phyloP scores from a whole-genome alignment of 2,329 filamentous ascomycete genomes.

The Colletotrichum euphorbiae region DNA sequence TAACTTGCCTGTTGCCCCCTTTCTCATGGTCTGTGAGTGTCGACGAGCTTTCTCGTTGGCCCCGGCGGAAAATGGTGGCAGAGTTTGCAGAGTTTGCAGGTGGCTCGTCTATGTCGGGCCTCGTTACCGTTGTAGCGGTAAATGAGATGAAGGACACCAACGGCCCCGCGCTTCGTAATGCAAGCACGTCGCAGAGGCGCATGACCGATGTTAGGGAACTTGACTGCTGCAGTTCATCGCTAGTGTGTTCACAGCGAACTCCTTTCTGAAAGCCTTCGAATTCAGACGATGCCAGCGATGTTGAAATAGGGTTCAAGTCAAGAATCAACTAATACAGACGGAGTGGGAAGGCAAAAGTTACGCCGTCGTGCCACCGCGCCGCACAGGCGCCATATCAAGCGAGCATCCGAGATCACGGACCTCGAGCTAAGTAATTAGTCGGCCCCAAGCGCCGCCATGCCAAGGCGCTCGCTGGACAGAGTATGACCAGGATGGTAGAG shows the following conservation, averaged over 20 bases:
- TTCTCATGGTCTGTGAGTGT: slow-evolving; percentile 31
- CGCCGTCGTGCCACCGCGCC: slow-evolving; percentile 4
- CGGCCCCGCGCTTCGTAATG: slow-evolving; percentile 3
- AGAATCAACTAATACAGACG: slow-evolving; percentile 23
- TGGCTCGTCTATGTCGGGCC: slow-evolving; percentile 7
- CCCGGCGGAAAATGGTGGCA: slow-evolving; percentile 6
- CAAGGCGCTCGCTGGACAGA: background rate
- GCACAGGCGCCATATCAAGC: slow-evolving; percentile 16
- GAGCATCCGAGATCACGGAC: slow-evolving; percentile 22
- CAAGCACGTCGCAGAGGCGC: background rate
- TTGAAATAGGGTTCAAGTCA: slow-evolving; percentile 37
- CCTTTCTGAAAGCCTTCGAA: background rate
- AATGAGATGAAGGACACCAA: slow-evolving; percentile 31
- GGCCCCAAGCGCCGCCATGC: slow-evolving; percentile 7
- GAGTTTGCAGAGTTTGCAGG: slow-evolving; percentile 1
- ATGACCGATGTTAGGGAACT: background rate
- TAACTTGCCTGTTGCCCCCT: slow-evolving; percentile 26
- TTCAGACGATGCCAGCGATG: slow-evolving; percentile 1
- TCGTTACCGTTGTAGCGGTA: slow-evolving; percentile 36
- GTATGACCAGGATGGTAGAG: background rate
- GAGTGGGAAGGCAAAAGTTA: slow-evolving; percentile 7
- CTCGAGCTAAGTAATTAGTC: slow-evolving; percentile 1
- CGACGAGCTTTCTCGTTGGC: slow-evolving; percentile 4
- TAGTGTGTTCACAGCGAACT: background rate
- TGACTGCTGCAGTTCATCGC: background rate